Evolutionary conservation across 768 basidiomycete genomes (phyloP).

Genomic region (Lactifluus volemus): DNA sequence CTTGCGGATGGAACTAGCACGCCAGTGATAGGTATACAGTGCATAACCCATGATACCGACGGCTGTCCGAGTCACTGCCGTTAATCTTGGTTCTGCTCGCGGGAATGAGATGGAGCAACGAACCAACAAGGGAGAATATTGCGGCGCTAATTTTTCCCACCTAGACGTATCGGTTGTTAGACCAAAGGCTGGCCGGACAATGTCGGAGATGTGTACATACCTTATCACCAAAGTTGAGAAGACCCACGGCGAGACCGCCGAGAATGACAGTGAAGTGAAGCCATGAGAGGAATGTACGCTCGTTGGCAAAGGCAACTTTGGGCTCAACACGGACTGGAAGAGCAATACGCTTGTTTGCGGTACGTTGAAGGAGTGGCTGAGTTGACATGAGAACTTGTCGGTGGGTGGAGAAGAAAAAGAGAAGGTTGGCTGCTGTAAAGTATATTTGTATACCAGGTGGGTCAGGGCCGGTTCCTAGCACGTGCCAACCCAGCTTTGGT

Average conservation of each 20-base stretch:
- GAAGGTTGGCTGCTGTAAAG: no score
- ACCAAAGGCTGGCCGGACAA: neutral
- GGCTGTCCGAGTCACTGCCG: constrained; percentile 37
- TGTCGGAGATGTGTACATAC: constrained; percentile 32
- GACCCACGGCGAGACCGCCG: constrained; percentile 89
- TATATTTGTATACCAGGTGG: neutral
- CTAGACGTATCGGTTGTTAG: constrained; percentile 29
- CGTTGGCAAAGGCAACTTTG: constrained; percentile 92
- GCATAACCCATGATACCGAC: constrained; percentile 98
- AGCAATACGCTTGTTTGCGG: constrained; percentile 89
- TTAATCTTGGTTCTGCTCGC: neutral
- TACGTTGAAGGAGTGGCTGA: constrained; percentile 93
- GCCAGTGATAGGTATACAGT: constrained; percentile 92
- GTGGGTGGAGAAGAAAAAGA: neutral
- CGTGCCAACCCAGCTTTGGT: no score
- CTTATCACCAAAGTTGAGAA: constrained; percentile 97
- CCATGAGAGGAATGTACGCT: constrained; percentile 97
- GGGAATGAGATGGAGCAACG: constrained; percentile 23
- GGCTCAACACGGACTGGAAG: constrained; percentile 92
- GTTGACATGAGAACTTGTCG: constrained; percentile 65
- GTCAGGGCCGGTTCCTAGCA: no score
- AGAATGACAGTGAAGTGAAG: constrained; percentile 97
- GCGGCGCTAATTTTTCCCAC: constrained; percentile 94
- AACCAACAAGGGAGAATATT: constrained; percentile 93
- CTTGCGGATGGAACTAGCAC: constrained; percentile 83